Evolutionary conservation across 495 filamentous ascomycete genomes (phyloP).

Genomic region (Neurospora sp.): DNA sequence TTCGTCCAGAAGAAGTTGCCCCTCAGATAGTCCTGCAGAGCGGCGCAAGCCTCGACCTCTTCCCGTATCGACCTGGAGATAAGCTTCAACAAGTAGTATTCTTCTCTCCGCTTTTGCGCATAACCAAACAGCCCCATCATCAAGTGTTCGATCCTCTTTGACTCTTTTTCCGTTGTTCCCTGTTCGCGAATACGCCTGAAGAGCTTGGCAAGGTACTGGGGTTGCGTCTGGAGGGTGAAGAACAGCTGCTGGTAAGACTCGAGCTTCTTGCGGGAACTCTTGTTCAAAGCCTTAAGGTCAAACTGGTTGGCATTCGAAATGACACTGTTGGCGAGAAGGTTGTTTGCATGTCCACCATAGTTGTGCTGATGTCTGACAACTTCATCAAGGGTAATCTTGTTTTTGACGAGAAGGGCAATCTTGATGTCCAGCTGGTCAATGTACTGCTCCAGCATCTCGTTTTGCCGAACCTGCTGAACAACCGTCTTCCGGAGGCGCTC

Average conservation of each 20-base stretch:
- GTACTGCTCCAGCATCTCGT: conserved; percentile 94
- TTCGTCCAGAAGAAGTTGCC: conserved; percentile 91
- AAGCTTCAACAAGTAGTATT: conserved; percentile 92
- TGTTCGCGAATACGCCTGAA: conserved; percentile 78
- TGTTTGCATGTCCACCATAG: conserved; percentile 86
- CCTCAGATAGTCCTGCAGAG: conserved; percentile 75
- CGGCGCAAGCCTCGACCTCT: conserved; percentile 65
- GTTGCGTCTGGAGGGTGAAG: conserved; percentile 94
- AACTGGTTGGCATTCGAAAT: conserved; percentile 87
- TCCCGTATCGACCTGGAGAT: conserved; percentile 74
- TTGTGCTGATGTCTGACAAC: conserved; percentile 95
- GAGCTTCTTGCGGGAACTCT: conserved; percentile 85
- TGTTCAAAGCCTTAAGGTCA: conserved; percentile 94
- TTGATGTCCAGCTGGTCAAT: conserved; percentile 98
- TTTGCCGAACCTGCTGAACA: conserved; percentile 92
- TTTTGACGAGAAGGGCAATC: conserved; percentile 95
- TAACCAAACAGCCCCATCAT: conserved; percentile 98
- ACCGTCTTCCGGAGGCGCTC: conserved; percentile 88
- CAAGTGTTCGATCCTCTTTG: conserved; percentile 79
- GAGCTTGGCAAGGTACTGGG: conserved; percentile 81
- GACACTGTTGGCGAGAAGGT: conserved; percentile 72
- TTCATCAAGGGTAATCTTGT: conserved; percentile 98
- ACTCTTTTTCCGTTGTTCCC: conserved; percentile 82
- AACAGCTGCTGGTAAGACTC: conserved; percentile 97
- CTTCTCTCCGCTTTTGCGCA: conserved; percentile 90